phyloP scores from a whole-genome alignment of 768 basidiomycete species.

The Rhodotorula babjevae region DNA sequence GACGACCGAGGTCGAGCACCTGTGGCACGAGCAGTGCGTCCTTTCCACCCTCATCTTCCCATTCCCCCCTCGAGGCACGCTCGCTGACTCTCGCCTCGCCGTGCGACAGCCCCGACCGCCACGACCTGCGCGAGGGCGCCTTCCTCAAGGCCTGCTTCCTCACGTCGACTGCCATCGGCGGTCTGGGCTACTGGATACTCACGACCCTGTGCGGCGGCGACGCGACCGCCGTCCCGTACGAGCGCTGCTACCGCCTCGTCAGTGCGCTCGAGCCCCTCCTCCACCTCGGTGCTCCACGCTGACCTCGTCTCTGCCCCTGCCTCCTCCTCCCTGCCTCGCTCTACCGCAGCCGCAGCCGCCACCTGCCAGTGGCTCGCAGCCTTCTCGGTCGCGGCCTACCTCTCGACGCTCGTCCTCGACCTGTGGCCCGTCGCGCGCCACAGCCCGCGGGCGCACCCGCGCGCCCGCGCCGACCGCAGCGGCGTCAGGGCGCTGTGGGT shows the following conservation, averaged over 20 bases:
- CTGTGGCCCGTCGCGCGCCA: conserved; percentile 26
- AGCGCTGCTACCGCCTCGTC: conserved; percentile 15
- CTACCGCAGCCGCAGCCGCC: conserved; percentile 12
- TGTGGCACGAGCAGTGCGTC: conserved; percentile 35
- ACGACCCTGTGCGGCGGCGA: conserved; percentile 4
- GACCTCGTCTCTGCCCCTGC: neutral
- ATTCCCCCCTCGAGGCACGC: no score
- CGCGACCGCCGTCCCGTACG: neutral
- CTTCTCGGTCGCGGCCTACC: conserved; percentile 7
- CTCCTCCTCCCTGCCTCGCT: neutral
- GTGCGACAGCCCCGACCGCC: conserved; percentile 20
- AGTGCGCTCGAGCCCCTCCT: no score
- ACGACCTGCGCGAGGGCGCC: conserved; percentile 17
- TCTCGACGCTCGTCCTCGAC: conserved; percentile 27
- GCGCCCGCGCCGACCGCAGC: neutral
- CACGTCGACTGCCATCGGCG: neutral
- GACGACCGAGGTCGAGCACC: conserved; percentile 26
- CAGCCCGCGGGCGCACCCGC: neutral
- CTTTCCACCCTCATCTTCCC: no score
- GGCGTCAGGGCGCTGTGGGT: conserved; percentile 1
- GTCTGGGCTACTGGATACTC: neutral
- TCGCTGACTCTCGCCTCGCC: no score
- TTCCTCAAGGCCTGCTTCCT: conserved; percentile 20
- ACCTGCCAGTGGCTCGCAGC: conserved; percentile 21
- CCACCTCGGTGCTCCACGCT: no score